Percentiles rank a stretch among this genome's conserved stretches.
Conservation (phyloP, 2,329 filamentous ascomycete genomes). For the Alternaria brassicicola region DNA sequence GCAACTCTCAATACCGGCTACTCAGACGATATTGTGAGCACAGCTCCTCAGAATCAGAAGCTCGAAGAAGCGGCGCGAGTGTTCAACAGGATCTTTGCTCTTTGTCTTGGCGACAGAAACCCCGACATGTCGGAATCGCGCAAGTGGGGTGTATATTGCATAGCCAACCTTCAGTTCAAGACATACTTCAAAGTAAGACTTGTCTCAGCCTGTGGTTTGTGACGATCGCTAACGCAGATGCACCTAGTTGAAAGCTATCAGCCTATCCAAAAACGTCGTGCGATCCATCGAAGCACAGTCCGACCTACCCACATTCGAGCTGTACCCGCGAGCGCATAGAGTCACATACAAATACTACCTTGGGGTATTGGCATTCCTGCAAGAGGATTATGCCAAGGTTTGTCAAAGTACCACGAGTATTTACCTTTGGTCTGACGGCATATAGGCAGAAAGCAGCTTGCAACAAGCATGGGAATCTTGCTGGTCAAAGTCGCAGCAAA, state of each 20-base stretch:
- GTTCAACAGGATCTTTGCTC: constrained; percentile 88
- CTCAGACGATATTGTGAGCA: constrained; percentile 78
- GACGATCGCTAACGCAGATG: constrained; percentile 4
- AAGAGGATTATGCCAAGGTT: constrained; percentile 87
- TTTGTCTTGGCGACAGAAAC: constrained; percentile 87
- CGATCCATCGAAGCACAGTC: constrained; percentile 77
- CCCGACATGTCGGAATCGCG: constrained; percentile 79
- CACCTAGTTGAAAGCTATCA: constrained; percentile 75
- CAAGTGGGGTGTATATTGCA: constrained; percentile 97
- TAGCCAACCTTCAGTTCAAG: constrained; percentile 95
- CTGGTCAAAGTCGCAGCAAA: constrained; percentile 71
- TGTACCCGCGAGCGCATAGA: constrained; percentile 86
- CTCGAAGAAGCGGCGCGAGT: constrained; percentile 89
- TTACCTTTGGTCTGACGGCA: constrained; percentile 18
- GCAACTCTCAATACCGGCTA: constrained; percentile 60
- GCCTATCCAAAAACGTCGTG: constrained; percentile 87
- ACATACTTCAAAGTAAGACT: constrained; percentile 81
- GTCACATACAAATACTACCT: constrained; percentile 97
- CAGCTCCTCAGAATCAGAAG: constrained; percentile 73
- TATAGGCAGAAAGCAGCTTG: constrained; percentile 59
- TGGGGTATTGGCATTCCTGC: constrained; percentile 89
- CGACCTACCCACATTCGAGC: constrained; percentile 79
- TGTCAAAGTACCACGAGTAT: constrained; percentile 12
- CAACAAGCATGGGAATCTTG: constrained; percentile 83
- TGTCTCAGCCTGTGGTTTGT: background rate